Evolutionary conservation across 768 basidiomycete species (phyloP).

Genomic region (Serendipita sp.): DNA sequence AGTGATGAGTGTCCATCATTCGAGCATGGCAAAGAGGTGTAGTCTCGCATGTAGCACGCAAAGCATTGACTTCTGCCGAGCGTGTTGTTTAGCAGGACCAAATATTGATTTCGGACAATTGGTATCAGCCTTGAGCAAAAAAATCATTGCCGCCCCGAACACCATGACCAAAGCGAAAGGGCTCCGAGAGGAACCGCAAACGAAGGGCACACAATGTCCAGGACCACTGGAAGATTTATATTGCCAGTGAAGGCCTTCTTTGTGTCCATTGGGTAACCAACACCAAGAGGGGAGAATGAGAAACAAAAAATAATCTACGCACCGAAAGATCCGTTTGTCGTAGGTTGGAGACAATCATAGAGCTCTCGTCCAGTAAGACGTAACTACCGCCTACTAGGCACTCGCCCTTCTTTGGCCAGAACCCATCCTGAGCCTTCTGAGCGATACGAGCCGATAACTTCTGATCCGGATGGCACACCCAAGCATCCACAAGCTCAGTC

Average conservation of each 20-base stretch:
- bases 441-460: constrained; percentile 54
- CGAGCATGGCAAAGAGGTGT: constrained; percentile 31
- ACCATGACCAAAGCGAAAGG: constrained; percentile 19
- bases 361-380: constrained; percentile 52
- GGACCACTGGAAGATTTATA: constrained; percentile 39
- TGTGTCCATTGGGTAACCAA: constrained; percentile 34
- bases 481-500: constrained; percentile 92
- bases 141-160: no score
- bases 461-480: constrained; percentile 96
- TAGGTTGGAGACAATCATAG: constrained; percentile 34
- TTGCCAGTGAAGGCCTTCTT: constrained; percentile 86
- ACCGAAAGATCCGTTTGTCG: constrained; percentile 18
- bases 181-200: constrained; percentile 26
- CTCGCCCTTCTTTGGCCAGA: constrained; percentile 60
- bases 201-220: constrained; percentile 16
- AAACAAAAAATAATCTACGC: constrained; percentile 36
- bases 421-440: constrained; percentile 40
- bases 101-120: constrained; percentile 62
- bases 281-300: background rate
- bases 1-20: constrained; percentile 12
- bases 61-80: constrained; percentile 45
- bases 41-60: constrained; percentile 80
- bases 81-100: constrained; percentile 72
- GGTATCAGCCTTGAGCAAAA: constrained; percentile 76
- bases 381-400: constrained; percentile 86